phyloP scores from a whole-genome alignment of 1,284 basidiomycete species.

The Trametes polyzona region DNA sequence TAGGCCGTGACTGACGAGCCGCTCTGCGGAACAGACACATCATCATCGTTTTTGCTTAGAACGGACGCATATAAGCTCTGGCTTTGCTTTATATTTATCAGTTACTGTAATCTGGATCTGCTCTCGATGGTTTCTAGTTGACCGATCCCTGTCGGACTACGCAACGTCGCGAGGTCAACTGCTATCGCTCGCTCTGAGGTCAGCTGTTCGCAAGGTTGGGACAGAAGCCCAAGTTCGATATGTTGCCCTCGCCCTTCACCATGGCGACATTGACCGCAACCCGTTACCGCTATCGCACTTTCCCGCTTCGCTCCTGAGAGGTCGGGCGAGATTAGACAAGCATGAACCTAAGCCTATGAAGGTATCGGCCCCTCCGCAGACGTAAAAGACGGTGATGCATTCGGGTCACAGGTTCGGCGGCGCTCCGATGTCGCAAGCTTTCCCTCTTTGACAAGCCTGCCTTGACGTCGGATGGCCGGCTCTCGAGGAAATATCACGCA shows the following conservation, averaged over 20 bases:
- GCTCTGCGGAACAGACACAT: not conserved
- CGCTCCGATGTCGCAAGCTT: conserved; percentile 9
- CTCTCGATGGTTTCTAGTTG: conserved; percentile 1
- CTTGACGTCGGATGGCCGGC: not conserved
- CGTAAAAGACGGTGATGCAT: not conserved
- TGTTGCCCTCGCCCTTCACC: conserved; percentile 1
- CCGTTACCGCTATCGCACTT: not conserved
- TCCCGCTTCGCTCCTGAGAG: not conserved
- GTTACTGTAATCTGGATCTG: conserved; percentile 21
- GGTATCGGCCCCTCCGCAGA: not conserved
- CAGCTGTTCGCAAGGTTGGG: conserved; percentile 9
- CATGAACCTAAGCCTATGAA: not conserved
- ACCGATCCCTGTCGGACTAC: not conserved
- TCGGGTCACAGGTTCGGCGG: conserved; percentile 1
- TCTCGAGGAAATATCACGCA: not conserved
- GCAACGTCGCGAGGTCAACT: not conserved
- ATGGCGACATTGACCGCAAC: conserved; percentile 23
- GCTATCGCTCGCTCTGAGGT: conserved; percentile 14
- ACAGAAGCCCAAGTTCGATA: not conserved
- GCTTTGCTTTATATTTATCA: conserved; percentile 23
- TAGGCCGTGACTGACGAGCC: not conserved
- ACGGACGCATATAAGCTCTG: conserved; percentile 3
- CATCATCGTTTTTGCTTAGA: conserved; percentile 2
- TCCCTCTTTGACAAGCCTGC: not conserved
- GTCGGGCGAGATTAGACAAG: not conserved